These are phyloP conservation scores for Spatholobus suberectus DNA, from an alignment of 306 rosid species.

Conservation along the genomic window DNA sequence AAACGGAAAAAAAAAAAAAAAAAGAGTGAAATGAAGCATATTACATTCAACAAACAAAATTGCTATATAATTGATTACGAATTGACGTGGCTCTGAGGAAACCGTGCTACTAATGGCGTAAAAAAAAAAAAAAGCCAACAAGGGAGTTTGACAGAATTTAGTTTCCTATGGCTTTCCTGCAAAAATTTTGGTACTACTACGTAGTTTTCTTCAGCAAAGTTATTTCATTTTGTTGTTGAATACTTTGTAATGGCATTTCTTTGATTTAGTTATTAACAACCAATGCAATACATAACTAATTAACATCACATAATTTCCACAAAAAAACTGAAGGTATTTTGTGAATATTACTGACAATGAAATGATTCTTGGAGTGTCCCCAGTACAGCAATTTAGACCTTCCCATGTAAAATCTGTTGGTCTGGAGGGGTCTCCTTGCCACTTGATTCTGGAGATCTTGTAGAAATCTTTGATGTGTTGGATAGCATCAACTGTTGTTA, in stretches of 20 bases:
- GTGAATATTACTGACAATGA: not conserved
- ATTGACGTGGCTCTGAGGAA: too few relatives aligned
- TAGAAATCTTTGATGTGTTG: not conserved
- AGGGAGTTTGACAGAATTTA: too few relatives aligned
- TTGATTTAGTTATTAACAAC: not conserved
- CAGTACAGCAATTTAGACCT: not conserved
- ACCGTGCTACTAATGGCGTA: too few relatives aligned
- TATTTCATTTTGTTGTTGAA: not conserved
- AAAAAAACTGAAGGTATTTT: not conserved
- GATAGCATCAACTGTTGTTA: not conserved
- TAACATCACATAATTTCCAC: too few relatives aligned
- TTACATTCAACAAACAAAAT: not conserved
- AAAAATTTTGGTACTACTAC: not conserved
- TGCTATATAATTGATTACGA: too few relatives aligned
- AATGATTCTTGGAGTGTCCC: not conserved
- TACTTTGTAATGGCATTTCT: too few relatives aligned
- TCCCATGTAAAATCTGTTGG: not conserved
- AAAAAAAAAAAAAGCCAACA: too few relatives aligned
- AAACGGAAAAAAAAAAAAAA: not conserved
- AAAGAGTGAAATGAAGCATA: not conserved
- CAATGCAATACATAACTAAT: not conserved
- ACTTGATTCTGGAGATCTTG: not conserved
- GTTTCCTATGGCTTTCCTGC: not conserved
- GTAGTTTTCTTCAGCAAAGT: not conserved
- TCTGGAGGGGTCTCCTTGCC: constrained; percentile 10